Evolutionary conservation across 1,139 yeast genomes (phyloP), one percentile per base, ranked within the genome.

Genomic region (Torulaspora globosa): DNA sequence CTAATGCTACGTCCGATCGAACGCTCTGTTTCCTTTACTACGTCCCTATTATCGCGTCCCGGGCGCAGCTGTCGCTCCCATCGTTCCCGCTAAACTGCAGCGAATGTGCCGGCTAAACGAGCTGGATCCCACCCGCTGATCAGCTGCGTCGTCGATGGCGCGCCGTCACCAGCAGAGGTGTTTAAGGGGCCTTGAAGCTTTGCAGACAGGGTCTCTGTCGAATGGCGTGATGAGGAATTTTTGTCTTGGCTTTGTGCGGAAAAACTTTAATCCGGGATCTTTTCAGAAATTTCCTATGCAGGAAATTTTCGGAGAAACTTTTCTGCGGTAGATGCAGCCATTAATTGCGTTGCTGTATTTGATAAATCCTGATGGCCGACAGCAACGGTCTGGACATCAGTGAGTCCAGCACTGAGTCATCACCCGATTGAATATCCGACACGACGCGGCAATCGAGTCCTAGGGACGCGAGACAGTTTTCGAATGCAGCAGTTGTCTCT

Each of bases 401-500:
- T 10, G 34, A 11, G 26, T 37, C 43, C 24, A 51, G 39, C 8
- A 36, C 24, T n/a, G 39, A 16, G 21, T 36, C 27, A n/a, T 39
- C 42, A 1, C 27, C 48, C 5, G 35, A 21, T 15, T 51, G 55
- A 9, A 58, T 58, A 26, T 41, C 38, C 3, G 44, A 23, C 4
- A 63, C 45, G 0, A 70, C 54, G 2, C 44, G 49, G 71, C 74
- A 71, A 0, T 43, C 32, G 28, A 72, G 46, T 0, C 56, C 58
- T 2, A 46, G 42, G 1, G 48, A 43, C 1, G 39, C 44, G 14
- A 84, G 64, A 34, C 66, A 63, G 1, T 54, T 35, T 49, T 81
- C 82, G 76, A 89, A 86, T 2, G 61, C 70, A 0, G 53, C 52
- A 1, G 80, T 67, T 0, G 96, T 88, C 1, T 68, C 72, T 32